These are phyloP conservation scores for Vaccinium darrowii DNA, from an alignment of 148 eudicot genomes.

Conservation along the genomic window DNA sequence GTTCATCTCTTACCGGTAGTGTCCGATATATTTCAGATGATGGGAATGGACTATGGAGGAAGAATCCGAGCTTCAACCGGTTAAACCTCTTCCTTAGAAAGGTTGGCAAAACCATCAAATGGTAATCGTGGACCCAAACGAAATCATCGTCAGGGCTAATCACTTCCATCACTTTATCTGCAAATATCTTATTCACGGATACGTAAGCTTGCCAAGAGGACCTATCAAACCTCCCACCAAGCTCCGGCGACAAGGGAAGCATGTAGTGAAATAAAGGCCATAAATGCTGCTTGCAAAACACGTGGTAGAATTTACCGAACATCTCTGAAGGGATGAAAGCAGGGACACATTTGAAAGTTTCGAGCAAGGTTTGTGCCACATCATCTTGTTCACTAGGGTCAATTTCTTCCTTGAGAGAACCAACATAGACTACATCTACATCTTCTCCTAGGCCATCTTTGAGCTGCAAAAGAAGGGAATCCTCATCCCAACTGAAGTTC, in stretches of 20 bases:
- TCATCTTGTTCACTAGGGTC: constrained; percentile 60
- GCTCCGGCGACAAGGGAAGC: constrained; percentile 82
- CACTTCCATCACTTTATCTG: constrained; percentile 89
- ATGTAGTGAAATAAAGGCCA: constrained; percentile 94
- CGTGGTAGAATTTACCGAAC: constrained; percentile 69
- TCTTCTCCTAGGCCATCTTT: constrained; percentile 78
- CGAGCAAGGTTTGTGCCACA: constrained; percentile 72
- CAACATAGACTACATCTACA: constrained; percentile 67
- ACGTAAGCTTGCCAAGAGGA: constrained; percentile 79
- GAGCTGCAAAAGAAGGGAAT: constrained; percentile 83
- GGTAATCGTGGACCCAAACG: constrained; percentile 89
- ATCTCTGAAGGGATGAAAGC: constrained; percentile 81
- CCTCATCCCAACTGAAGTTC: constrained; percentile 86
- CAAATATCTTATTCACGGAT: constrained; percentile 77
- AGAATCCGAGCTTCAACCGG: constrained; percentile 72
- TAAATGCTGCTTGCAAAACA: constrained; percentile 77
- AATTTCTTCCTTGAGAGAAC: constrained; percentile 69
- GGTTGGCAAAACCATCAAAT: constrained; percentile 75
- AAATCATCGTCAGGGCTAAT: constrained; percentile 78
- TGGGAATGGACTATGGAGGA: constrained; percentile 82
- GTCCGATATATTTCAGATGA: constrained; percentile 84
- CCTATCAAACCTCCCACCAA: constrained; percentile 80
- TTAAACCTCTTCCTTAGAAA: constrained; percentile 76
- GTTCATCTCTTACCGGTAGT: constrained; percentile 67
- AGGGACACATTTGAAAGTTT: constrained; percentile 76